Base-by-base conservation (phyloP, 2,329 filamentous ascomycete genomes). In the Rutstroemia sp. region DNA sequence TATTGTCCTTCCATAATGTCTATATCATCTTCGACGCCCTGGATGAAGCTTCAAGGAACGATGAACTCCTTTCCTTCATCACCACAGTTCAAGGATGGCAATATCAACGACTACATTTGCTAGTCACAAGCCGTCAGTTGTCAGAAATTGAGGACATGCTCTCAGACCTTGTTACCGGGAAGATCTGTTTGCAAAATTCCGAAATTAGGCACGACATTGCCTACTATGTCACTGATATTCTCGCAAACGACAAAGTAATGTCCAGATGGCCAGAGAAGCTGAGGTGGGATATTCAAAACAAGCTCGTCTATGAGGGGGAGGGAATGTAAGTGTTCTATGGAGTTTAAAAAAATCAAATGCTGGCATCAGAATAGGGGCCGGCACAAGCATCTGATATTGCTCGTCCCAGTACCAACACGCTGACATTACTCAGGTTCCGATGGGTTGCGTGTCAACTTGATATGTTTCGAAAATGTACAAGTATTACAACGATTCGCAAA, bases 1-100 rank as follows among this genome's bases (percentile, higher is more conserved):
- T 71, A 1, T 48, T 54, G 16, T 34, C 52, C 3, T 73, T 73
- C 44, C 39, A 66, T 0, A 54, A 69, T 7, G 64, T 71, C 0
- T 74, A 70, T 50, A 63, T 74, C 9, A 41, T 73, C 2, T 9
- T 74, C 3, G 72, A 75, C 56, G 72, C 72, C 1, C 60, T 74
- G 5, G 71, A 74, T 48, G 71, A 74, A 59, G 70, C 70, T 45
- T 48, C 54, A 3, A 49, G 61, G 19, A 62, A 65, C 2, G 61
- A 63, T 14, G 65, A 59, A 1, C 41, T 70, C 21, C 60, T 73
- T 4, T 30, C 66, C 19, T 34, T 62, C 14, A n/a, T 72, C 21
- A 47, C 61, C 1, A 61, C 66, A 5, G 59, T 71, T 1, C 45
- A 48, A 39, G 39, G 50, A 21, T 62, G 62, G 60, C 27, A 50